Conservation (phyloP, 176 grass and related monocot genomes). For the Sorghum bicolor region Sorghum_bicolor_NCBIv3 NC_012870.2:9188501-9189000, state of each 20-base stretch:
- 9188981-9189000: constrained; percentile 4
- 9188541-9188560: constrained; percentile 34
- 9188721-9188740: neutral
- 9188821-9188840: neutral
- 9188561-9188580: constrained; percentile 17
- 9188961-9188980: neutral
- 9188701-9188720: neutral
- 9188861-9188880: neutral
- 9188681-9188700: neutral
- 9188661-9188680: neutral
- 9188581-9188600: constrained; percentile 15
- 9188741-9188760: neutral
- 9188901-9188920: neutral
- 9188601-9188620: constrained; percentile 1
- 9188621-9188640: neutral
- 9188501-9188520: constrained; percentile 97
- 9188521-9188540: constrained; percentile 97
- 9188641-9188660: neutral
- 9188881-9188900: neutral
- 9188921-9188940: neutral
- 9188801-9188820: neutral
- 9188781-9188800: neutral
- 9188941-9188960: neutral
- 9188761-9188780: neutral
- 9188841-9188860: neutral